Conservation (phyloP, 2,329 filamentous ascomycete species). For the Mycosphaerelloides madeirae region DNA sequence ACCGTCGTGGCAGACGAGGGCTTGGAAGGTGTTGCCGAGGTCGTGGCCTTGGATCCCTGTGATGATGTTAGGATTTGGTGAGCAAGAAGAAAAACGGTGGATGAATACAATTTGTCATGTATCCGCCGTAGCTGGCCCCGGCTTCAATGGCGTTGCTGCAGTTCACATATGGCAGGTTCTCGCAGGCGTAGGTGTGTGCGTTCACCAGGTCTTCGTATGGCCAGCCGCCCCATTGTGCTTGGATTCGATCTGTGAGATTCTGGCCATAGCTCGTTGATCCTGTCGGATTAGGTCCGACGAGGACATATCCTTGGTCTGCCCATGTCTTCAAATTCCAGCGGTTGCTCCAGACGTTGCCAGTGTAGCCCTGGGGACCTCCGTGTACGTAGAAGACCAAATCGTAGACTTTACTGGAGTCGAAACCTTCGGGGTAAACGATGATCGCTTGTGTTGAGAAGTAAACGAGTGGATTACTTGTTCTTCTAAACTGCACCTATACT, state of each 20-base stretch:
- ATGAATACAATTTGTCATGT: conserved; percentile 32
- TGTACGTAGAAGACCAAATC: conserved; percentile 12
- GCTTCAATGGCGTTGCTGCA: conserved; percentile 23
- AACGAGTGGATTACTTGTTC: too few species aligned
- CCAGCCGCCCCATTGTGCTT: conserved; percentile 22
- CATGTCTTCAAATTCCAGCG: conserved; percentile 29
- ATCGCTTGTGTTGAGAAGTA: too few species aligned
- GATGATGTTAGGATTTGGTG: too few species aligned
- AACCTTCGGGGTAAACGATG: conserved; percentile 7
- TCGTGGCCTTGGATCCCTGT: conserved; percentile 85
- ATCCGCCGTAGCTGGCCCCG: conserved; percentile 35
- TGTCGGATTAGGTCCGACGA: conserved; percentile 29
- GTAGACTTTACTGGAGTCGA: background rate
- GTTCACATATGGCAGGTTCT: conserved; percentile 21
- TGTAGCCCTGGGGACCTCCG: conserved; percentile 28
- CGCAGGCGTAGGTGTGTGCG: conserved; percentile 19
- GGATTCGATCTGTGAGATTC: conserved; percentile 25
- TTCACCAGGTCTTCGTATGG: conserved; percentile 25
- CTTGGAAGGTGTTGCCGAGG: conserved; percentile 78
- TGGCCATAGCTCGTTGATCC: conserved; percentile 30
- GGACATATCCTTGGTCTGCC: conserved; percentile 31
- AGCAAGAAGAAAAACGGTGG: too few species aligned
- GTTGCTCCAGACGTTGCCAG: conserved; percentile 26
- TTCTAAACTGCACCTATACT: too few species aligned
- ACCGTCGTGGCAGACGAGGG: conserved; percentile 82